A percentile compares a stretch with the other conserved stretches of the same genome.
These are phyloP conservation scores for Entophlyctis luteolus DNA, from an alignment of 192 early-diverging fungal genomes.

Conservation along the genomic window DNA sequence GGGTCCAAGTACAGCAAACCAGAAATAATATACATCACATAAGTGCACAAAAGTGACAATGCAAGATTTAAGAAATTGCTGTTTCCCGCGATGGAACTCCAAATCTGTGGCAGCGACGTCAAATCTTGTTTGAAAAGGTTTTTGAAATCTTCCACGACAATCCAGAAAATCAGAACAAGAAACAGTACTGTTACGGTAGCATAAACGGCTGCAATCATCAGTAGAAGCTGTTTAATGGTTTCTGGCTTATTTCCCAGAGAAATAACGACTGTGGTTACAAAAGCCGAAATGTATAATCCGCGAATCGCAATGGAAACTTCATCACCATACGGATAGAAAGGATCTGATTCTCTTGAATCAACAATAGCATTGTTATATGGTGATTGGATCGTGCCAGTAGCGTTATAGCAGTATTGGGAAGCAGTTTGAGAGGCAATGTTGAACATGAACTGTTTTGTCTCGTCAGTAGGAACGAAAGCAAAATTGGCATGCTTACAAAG, in stretches of 20 bases:
- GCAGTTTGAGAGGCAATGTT: constrained; percentile 22
- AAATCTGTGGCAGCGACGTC: constrained; percentile 27
- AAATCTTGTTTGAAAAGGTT: constrained; percentile 19
- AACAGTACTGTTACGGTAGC: constrained; percentile 65
- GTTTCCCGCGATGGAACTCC: constrained; percentile 16
- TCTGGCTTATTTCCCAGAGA: constrained; percentile 50
- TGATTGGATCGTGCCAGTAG: neutral
- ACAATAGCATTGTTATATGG: neutral
- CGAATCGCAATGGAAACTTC: constrained; percentile 35
- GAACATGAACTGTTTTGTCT: constrained; percentile 25
- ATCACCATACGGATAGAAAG: constrained; percentile 39
- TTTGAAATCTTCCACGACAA: constrained; percentile 10
- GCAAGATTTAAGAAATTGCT: constrained; percentile 34
- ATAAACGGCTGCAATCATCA: constrained; percentile 67
- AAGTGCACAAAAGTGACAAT: constrained; percentile 42
- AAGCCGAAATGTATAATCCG: constrained; percentile 34
- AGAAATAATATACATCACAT: constrained; percentile 49
- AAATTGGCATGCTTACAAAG: constrained; percentile 22
- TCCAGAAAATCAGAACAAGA: constrained; percentile 40
- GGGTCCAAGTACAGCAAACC: constrained; percentile 50
- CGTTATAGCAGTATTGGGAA: neutral
- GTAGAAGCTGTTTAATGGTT: constrained; percentile 64
- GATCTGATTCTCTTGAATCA: constrained; percentile 32
- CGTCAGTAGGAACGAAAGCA: neutral
- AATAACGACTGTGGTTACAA: constrained; percentile 50